A percentile compares a stretch with the other conserved stretches of the same genome.
phyloP scores from a whole-genome alignment of 1,284 basidiomycete genomes.

The Rhodotorula mucilaginosa region DNA sequence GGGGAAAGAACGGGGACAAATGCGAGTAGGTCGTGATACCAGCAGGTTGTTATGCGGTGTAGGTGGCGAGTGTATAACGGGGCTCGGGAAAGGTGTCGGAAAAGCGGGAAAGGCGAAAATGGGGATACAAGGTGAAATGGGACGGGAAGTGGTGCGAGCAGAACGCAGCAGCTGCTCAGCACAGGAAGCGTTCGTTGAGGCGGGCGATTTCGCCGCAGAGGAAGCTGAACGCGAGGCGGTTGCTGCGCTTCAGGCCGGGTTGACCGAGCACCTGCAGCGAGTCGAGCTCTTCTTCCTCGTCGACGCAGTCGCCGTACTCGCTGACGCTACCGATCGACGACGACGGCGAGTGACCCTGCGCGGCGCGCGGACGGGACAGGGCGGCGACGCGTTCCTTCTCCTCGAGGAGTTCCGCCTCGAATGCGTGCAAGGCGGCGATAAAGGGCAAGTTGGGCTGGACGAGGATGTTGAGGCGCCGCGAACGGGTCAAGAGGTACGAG shows the following conservation, averaged over 20 bases:
- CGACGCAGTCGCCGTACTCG: constrained; percentile 3
- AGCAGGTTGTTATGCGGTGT: not conserved
- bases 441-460: constrained; percentile 46
- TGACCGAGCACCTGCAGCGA: constrained; percentile 13
- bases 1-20: too few relatives aligned
- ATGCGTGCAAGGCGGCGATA: constrained; percentile 43
- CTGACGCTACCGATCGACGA: constrained; percentile 2
- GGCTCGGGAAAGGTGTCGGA: not conserved
- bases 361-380: not conserved
- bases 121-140: not conserved
- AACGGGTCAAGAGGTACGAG: constrained; percentile 85
- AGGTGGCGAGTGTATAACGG: not conserved
- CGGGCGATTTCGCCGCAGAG: constrained; percentile 40
- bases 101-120: too few relatives aligned
- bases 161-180: not conserved
- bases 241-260: constrained; percentile 35
- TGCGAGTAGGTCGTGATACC: too few relatives aligned
- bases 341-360: not conserved
- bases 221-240: constrained; percentile 40
- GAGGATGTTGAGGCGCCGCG: constrained; percentile 49
- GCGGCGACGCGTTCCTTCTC: not conserved
- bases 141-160: not conserved
- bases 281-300: constrained; percentile 16
- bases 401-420: constrained; percentile 39
- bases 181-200: constrained; percentile 42